These are phyloP conservation scores for Sordariomycetes sp. DNA, from an alignment of 2,329 filamentous ascomycete genomes.

Conservation along the genomic window DNA sequence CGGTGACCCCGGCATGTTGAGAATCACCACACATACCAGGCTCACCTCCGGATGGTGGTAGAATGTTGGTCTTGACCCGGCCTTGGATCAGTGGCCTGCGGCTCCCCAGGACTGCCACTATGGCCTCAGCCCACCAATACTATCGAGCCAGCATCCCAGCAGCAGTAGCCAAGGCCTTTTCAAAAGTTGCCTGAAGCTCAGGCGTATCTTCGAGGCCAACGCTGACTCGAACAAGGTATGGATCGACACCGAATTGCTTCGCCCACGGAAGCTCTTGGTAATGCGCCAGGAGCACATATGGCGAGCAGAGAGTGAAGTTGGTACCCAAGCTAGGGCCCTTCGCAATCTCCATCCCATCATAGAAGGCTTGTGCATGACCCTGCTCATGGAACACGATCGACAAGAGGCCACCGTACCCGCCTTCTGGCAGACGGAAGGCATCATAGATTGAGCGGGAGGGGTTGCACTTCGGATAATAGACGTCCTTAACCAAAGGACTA, in stretches of 20 bases:
- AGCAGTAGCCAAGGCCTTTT: slow-evolving; percentile 58
- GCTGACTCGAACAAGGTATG: slow-evolving; percentile 74
- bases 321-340: slow-evolving; percentile 95
- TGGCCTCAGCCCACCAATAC: no score
- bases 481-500: slow-evolving; percentile 57
- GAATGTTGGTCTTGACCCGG: no score
- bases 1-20: no score
- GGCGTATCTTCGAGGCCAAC: slow-evolving; percentile 77
- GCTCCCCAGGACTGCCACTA: no score
- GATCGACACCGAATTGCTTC: slow-evolving; percentile 69
- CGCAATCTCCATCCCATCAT: slow-evolving; percentile 74
- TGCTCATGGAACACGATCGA: slow-evolving; percentile 70
- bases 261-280: slow-evolving; percentile 92
- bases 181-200: slow-evolving; percentile 55
- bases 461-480: slow-evolving; percentile 83
- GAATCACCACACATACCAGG: no score
- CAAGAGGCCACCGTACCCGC: slow-evolving; percentile 84
- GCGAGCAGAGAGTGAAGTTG: slow-evolving; percentile 89
- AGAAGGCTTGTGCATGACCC: slow-evolving; percentile 70
- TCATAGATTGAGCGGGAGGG: slow-evolving; percentile 68
- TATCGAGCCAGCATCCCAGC: no score
- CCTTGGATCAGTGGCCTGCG: no score
- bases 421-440: slow-evolving; percentile 58
- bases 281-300: slow-evolving; percentile 87
- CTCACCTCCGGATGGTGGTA: no score